Evolutionary conservation across 2,329 filamentous ascomycete species (phyloP).

Genomic region (Calonectria montana): DNA sequence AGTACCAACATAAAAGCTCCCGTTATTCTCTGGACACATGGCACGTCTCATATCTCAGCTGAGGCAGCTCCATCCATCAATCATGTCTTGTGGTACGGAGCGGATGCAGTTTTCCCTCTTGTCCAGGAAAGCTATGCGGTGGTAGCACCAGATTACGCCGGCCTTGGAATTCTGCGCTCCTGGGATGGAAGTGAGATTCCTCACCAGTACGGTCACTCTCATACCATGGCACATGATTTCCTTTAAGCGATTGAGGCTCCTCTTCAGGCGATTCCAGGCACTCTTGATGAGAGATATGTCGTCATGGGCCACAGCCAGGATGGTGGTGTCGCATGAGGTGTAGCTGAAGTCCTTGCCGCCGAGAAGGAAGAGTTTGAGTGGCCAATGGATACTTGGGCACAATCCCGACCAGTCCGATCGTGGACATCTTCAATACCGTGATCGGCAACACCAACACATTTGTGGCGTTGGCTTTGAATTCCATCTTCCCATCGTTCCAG

Average conservation of each 20-base stretch:
- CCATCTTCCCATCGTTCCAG: conserved; percentile 27
- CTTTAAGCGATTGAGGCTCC: conserved; percentile 56
- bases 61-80: conserved; percentile 52
- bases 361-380: conserved; percentile 26
- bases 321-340: conserved; percentile 55
- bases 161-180: conserved; percentile 52
- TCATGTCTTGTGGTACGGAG: conserved; percentile 54
- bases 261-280: conserved; percentile 49
- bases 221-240: conserved; percentile 54
- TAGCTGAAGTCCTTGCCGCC: conserved; percentile 37
- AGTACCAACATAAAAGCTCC: conserved; percentile 21
- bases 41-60: conserved; percentile 54
- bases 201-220: conserved; percentile 53
- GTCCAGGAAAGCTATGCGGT: conserved; percentile 56
- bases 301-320: conserved; percentile 61
- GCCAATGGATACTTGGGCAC: conserved; percentile 23
- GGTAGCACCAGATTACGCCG: conserved; percentile 58
- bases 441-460: conserved; percentile 3
- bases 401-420: conserved; percentile 20
- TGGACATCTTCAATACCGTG: not conserved
- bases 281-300: conserved; percentile 52
- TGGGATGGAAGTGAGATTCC: conserved; percentile 50
- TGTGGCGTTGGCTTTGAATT: not conserved
- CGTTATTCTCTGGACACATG: conserved; percentile 56
- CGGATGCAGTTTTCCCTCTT: conserved; percentile 49